Evolutionary conservation across 768 basidiomycete species (phyloP).

Genomic region (Hemileccinum impolitum): DNA sequence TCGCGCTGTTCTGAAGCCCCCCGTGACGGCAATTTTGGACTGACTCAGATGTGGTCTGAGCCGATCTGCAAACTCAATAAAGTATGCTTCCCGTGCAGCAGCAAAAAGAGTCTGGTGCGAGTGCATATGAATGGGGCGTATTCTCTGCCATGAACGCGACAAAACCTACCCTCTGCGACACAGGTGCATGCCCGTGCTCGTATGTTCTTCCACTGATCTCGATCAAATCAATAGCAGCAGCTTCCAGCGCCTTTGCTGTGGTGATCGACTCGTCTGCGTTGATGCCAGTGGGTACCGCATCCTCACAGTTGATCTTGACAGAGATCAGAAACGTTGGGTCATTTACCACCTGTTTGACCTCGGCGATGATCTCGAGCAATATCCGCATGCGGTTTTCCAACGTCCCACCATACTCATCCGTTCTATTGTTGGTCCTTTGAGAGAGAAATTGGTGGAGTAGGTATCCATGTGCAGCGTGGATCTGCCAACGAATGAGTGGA

Average conservation of each 20-base stretch:
- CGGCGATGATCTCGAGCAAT: constrained; percentile 43
- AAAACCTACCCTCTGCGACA: constrained; percentile 10
- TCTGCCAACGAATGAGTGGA: constrained; percentile 15
- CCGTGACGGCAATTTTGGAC: constrained; percentile 29
- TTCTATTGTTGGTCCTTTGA: constrained; percentile 41
- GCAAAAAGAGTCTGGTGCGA: constrained; percentile 10
- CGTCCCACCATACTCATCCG: constrained; percentile 56
- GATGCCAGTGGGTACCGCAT: constrained; percentile 29
- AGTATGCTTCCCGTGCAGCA: constrained; percentile 26
- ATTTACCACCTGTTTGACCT: constrained; percentile 39
- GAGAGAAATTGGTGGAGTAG: constrained; percentile 49
- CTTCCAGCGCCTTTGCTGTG: constrained; percentile 33
- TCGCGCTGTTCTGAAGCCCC: constrained; percentile 28
- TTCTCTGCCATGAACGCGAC: neutral
- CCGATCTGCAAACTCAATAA: constrained; percentile 29
- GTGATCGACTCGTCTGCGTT: constrained; percentile 29
- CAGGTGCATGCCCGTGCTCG: constrained; percentile 16
- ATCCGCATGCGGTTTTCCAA: constrained; percentile 51
- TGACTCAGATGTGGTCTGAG: constrained; percentile 22
- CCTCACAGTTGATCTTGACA: constrained; percentile 34
- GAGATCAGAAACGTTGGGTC: constrained; percentile 29
- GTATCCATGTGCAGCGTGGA: constrained; percentile 45
- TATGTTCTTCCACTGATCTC: constrained; percentile 41
- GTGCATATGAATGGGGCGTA: neutral
- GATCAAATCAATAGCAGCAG: constrained; percentile 35